Conservation (phyloP, 345 rosid species). For the Aegle marmelos region DNA sequence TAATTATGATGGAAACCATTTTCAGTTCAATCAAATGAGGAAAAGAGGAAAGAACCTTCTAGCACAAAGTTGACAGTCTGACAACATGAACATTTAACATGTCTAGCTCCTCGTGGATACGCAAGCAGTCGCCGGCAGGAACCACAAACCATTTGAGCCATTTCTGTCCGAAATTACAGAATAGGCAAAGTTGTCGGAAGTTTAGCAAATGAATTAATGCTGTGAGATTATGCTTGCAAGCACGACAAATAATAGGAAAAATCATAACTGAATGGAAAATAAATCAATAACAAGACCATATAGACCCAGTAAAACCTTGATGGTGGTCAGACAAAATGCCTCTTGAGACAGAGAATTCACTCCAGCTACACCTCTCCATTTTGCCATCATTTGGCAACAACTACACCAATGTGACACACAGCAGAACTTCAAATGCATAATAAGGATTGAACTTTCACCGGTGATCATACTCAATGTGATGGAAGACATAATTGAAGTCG, state of each 20-base stretch:
- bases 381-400: background rate
- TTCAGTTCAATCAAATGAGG: background rate
- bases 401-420: background rate
- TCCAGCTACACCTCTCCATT: background rate
- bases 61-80: conserved; percentile 70
- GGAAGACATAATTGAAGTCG: background rate
- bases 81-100: conserved; percentile 66
- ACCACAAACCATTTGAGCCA: conserved; percentile 92
- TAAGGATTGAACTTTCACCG: background rate
- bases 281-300: background rate
- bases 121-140: conserved; percentile 77
- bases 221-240: background rate
- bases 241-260: background rate
- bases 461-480: background rate
- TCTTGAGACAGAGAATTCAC: background rate
- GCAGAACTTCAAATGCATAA: background rate
- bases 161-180: conserved; percentile 36
- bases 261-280: background rate
- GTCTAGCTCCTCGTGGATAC: conserved; percentile 64
- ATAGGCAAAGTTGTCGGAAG: background rate
- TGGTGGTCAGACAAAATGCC: background rate
- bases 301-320: background rate
- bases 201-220: background rate
- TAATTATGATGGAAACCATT: background rate
- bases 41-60: conserved; percentile 54